Conservation (phyloP, 148 eudicot species). For the Vaccinium vitisidaea region DNA sequence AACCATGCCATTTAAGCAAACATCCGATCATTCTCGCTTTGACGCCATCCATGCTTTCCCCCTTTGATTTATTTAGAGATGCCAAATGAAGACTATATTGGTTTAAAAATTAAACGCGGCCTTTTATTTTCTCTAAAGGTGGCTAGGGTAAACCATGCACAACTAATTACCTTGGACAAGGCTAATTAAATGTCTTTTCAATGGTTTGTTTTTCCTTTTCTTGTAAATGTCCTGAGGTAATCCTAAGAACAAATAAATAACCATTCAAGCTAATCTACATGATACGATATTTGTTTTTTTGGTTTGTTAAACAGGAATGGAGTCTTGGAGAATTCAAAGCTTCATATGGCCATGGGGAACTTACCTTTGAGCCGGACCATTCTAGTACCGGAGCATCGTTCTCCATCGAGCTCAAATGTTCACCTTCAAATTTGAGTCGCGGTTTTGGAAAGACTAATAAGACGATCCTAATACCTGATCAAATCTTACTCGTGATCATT, state of each 20-base stretch:
- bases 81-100: background rate
- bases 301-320: constrained; percentile 47
- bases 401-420: constrained; percentile 65
- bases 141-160: background rate
- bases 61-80: background rate
- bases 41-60: too few relatives aligned
- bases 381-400: constrained; percentile 39
- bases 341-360: constrained; percentile 39
- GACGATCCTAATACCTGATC: constrained; percentile 54
- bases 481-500: constrained; percentile 39
- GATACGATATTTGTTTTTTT: background rate
- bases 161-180: background rate
- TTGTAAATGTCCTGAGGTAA: background rate
- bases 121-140: background rate
- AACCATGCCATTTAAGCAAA: too few relatives aligned
- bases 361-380: constrained; percentile 45
- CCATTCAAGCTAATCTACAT: background rate
- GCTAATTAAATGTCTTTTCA: background rate
- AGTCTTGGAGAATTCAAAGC: constrained; percentile 52
- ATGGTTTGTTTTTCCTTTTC: background rate
- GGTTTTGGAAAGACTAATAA: constrained; percentile 37
- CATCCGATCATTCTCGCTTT: too few relatives aligned
- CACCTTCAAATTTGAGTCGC: constrained; percentile 43
- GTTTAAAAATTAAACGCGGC: background rate
- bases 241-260: background rate